Evolutionary conservation across 495 filamentous ascomycete species (phyloP).

Genomic region (Tuber borchii): DNA sequence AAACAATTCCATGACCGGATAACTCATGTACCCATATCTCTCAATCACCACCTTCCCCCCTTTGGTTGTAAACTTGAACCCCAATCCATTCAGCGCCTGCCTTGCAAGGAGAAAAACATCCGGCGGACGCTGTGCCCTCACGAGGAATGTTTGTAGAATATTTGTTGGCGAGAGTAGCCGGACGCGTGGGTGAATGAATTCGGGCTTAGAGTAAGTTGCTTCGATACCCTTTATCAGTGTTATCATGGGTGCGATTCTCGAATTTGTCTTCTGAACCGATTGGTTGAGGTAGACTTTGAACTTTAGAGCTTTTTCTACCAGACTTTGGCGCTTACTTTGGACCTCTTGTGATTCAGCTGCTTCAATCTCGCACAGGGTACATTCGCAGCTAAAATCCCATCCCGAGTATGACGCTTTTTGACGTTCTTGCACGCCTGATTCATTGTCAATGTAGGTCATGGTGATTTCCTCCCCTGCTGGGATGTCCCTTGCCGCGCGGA

Average conservation of each 20-base stretch:
- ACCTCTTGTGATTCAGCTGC: constrained; percentile 5
- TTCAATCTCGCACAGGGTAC: constrained; percentile 13
- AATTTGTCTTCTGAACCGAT: background rate
- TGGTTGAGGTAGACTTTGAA: background rate
- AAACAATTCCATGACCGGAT: background rate
- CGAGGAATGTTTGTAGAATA: background rate
- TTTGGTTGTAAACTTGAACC: constrained; percentile 10
- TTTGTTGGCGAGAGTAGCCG: background rate
- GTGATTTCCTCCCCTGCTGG: constrained; percentile 19
- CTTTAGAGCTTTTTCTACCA: constrained; percentile 3
- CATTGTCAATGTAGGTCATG: background rate
- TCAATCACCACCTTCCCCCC: background rate
- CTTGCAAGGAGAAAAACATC: background rate
- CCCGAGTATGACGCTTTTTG: background rate
- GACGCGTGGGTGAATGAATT: constrained; percentile 18
- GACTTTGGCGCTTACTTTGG: background rate
- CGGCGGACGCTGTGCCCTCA: background rate
- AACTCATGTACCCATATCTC: background rate
- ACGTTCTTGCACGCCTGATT: background rate
- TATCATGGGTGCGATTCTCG: background rate
- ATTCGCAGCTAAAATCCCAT: constrained; percentile 14
- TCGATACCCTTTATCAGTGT: constrained; percentile 5
- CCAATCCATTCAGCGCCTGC: constrained; percentile 3
- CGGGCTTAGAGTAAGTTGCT: constrained; percentile 13
- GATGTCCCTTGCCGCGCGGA: constrained; percentile 12